These are phyloP conservation scores for Ceratocystis smalleyi DNA, from an alignment of 2,329 filamentous ascomycete genomes.

Conservation along the genomic window DNA sequence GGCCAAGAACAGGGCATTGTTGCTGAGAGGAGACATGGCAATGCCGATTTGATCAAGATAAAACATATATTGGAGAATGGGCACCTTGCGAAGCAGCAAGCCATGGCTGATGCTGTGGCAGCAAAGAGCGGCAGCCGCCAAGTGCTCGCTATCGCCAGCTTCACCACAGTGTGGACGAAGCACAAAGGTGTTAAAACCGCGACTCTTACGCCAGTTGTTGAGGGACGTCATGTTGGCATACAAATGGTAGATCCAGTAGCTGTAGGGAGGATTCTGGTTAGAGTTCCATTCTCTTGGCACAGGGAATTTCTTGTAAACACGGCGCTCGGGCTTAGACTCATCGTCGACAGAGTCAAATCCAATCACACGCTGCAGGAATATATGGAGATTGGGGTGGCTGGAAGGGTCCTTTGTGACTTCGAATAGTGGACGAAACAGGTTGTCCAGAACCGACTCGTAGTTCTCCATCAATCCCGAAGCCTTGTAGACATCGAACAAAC, in stretches of 20 bases:
- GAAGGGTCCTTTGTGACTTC: conserved; percentile 80
- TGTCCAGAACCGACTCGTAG: conserved; percentile 79
- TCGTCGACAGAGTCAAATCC: conserved; percentile 97
- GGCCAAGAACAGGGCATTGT: conserved; percentile 89
- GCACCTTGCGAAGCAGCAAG: conserved; percentile 80
- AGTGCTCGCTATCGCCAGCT: conserved; percentile 88
- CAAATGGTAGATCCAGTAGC: conserved; percentile 97
- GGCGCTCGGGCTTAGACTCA: conserved; percentile 88
- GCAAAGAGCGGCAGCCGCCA: conserved; percentile 79
- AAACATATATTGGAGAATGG: conserved; percentile 88
- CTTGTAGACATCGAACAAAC: conserved; percentile 92
- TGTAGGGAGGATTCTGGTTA: conserved; percentile 93
- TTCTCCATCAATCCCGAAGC: conserved; percentile 70
- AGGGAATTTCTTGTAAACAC: conserved; percentile 90
- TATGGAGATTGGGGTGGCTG: conserved; percentile 79
- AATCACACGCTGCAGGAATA: conserved; percentile 89
- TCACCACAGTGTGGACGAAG: conserved; percentile 91
- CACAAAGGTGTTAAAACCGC: conserved; percentile 91
- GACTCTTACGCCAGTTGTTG: conserved; percentile 77
- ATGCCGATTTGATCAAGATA: conserved; percentile 97
- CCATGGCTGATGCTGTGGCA: conserved; percentile 97
- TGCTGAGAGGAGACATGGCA: conserved; percentile 97
- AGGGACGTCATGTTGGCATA: conserved; percentile 88
- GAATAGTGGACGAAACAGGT: conserved; percentile 86
- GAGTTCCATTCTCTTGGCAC: conserved; percentile 78